Evolutionary conservation across 2,329 filamentous ascomycete genomes (phyloP), one percentile per base, ranked within the genome.

Genomic region (Mycosphaerella sp.): DNA sequence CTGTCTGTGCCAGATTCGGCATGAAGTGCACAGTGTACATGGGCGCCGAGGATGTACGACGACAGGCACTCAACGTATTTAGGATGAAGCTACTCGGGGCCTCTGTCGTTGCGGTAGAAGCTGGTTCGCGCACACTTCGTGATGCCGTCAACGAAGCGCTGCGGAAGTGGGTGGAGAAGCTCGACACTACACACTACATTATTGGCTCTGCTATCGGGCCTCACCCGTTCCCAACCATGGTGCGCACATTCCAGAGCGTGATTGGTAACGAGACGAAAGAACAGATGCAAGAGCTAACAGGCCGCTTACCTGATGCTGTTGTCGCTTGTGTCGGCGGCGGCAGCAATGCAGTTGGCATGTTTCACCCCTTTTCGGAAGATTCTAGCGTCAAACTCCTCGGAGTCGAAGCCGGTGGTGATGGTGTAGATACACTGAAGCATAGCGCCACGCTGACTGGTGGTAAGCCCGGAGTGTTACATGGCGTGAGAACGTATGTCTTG

Each of bases 21-120:
- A 91, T 98, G 90, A 86, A 91, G 69, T 98, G 93, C 69, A 95
- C 89, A 27, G 87, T 98, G 49, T 98, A 90, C 73, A 98, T 98
- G 93, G 93, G 93, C 63, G 89, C 90, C 41, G 93, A 98, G 73
- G 93, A 98, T 66, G 93, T 97, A 46, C 86, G 93, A 52, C 84
- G 93, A 62, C 93, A 98, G 71, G 91, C 93, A 1, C 79, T 98
- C 52, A 98, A 98, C 71, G 93, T 98, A 35, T 98, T 98, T 81
- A 86, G 93, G 40, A 98, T 98, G 81, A 93, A 94, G 71, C 80
- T 98, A 9, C 84, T 98, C 5, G 93, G 93, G 53, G 93, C 93
- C 44, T 86, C 86, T 62, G 93, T 98, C 37, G 80, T 98, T 36
- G 86, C 93, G 3, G 93, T 98, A 41, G 89, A 96, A 68, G 87